phyloP scores from a whole-genome alignment of 208 protist species.

The Leishmania amazonensis region DNA sequence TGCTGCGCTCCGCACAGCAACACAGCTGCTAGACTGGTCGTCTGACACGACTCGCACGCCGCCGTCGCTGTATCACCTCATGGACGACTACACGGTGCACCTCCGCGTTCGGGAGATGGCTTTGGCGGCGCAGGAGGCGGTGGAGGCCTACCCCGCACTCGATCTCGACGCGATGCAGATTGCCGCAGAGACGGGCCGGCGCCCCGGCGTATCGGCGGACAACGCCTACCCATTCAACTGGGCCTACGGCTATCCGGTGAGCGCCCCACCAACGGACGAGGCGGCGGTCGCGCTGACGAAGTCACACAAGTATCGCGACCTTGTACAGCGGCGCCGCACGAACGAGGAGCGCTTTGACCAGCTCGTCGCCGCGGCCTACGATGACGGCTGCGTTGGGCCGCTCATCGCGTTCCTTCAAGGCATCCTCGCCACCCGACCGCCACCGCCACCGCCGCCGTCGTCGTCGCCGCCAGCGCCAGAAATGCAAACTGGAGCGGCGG shows the following conservation, averaged over 20 bases:
- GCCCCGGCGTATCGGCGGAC: conserved; percentile 20
- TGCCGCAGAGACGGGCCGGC: conserved; percentile 29
- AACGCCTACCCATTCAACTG: conserved; percentile 35
- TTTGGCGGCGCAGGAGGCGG: conserved; percentile 28
- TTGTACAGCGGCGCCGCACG: conserved; percentile 31
- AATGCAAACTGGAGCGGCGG: not conserved
- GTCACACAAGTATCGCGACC: conserved; percentile 6
- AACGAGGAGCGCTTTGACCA: conserved; percentile 35
- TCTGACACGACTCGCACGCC: conserved; percentile 20
- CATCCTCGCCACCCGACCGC: conserved; percentile 26
- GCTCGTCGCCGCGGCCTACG: conserved; percentile 61
- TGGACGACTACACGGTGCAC: conserved; percentile 48
- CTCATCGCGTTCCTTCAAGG: conserved; percentile 46
- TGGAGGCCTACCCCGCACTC: conserved; percentile 19
- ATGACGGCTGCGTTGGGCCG: conserved; percentile 45
- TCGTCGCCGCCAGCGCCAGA: not conserved
- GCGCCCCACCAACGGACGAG: conserved; percentile 20
- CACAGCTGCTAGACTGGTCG: conserved; percentile 9
- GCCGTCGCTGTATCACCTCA: conserved; percentile 40
- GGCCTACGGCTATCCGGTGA: conserved; percentile 32
- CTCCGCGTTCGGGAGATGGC: conserved; percentile 42
- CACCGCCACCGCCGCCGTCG: conserved; percentile 1
- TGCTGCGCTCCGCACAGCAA: conserved; percentile 13
- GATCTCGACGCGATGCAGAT: conserved; percentile 26
- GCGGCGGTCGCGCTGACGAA: conserved; percentile 9